Base-by-base conservation (phyloP, 139 green algal species). In the Coccomyxa sp. region DNA sequence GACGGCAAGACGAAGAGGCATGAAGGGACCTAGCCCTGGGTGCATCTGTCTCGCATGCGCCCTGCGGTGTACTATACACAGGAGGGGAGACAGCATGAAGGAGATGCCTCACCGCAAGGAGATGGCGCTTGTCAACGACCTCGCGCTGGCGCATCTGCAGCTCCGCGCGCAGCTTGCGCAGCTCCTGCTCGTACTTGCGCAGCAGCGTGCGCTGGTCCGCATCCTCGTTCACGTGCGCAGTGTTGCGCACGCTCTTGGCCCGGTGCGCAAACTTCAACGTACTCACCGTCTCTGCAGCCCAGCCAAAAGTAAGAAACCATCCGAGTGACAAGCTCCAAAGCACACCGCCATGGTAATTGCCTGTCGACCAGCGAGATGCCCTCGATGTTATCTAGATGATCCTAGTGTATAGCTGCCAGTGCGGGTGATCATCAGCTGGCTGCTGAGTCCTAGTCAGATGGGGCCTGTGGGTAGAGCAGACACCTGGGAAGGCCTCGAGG, bases 231-330 rank as follows among this genome's bases (percentile, higher is more conserved):
- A 98, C 91, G 31, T 89, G 84, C 27, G 92, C 93, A 78, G 92
- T 82, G 88, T 98, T 99, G 82, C 92, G 92, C 82, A 99, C 96
- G 83, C 90, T 91, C 87, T 98, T 98, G 78, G 95, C 95, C 3
- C 95, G 87, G 85, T 97, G 95, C 29, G 95, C 95, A 87, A 99
- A 99, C 88, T 99, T 95, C 38, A 96, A 80, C 35, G 90, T 95
- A 39, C 88, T 92, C 54, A 95, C 73, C 10, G 89, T 93, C 85
- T 97, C 93, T 83, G 85, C 76, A 81, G 40, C 10, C 16, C 8
- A 31, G 31, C 1, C 50, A 64, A 7, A 64, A 64, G 3, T 64
- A 31, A 6, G 27, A 2, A 1, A 64, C 18, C 50, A 64, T 64
- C 50, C 68, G 27, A n/a, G 31, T 39, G 68, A 6, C 6, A 27